Evolutionary conservation across 768 basidiomycete species (phyloP).

Genomic region (Tephrocybe sp.): DNA sequence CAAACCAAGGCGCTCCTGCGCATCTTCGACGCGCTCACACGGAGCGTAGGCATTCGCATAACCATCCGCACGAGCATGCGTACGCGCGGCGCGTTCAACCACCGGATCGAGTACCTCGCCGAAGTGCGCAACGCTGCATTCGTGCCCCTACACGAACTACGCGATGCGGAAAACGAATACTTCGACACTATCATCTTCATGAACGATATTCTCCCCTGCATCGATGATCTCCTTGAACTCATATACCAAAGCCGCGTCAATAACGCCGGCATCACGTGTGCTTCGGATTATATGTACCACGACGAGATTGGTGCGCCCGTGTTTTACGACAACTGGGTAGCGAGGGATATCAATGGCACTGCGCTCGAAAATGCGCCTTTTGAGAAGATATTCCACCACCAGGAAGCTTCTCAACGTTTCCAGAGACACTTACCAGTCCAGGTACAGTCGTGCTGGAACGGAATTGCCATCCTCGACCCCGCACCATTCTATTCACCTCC

Average conservation of each 20-base stretch:
- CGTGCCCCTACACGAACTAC: constrained; percentile 89
- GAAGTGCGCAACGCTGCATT: constrained; percentile 99
- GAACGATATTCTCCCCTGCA: constrained; percentile 98
- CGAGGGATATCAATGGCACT: constrained; percentile 97
- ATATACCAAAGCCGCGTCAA: constrained; percentile 92
- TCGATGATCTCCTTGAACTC: constrained; percentile 96
- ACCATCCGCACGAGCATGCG: constrained; percentile 92
- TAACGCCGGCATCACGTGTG: constrained; percentile 98
- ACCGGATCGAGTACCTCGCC: constrained; percentile 99
- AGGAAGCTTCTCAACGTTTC: constrained; percentile 74
- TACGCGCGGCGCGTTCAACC: constrained; percentile 94
- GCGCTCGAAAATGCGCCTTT: constrained; percentile 98
- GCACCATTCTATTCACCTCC: constrained; percentile 92
- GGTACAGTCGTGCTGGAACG: constrained; percentile 99
- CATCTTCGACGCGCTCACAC: constrained; percentile 91
- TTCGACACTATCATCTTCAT: constrained; percentile 98
- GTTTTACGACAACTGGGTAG: constrained; percentile 99
- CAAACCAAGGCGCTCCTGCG: constrained; percentile 96
- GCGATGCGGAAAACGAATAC: constrained; percentile 88
- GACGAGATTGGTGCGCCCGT: constrained; percentile 91
- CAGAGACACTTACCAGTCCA: constrained; percentile 91
- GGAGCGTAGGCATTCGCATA: constrained; percentile 87
- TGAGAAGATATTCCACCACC: constrained; percentile 89
- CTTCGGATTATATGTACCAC: constrained; percentile 99
- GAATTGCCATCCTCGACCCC: constrained; percentile 92